These are phyloP conservation scores for Aspergillus costaricaensis DNA, from an alignment of 2,329 filamentous ascomycete genomes.

Conservation along the genomic window DNA sequence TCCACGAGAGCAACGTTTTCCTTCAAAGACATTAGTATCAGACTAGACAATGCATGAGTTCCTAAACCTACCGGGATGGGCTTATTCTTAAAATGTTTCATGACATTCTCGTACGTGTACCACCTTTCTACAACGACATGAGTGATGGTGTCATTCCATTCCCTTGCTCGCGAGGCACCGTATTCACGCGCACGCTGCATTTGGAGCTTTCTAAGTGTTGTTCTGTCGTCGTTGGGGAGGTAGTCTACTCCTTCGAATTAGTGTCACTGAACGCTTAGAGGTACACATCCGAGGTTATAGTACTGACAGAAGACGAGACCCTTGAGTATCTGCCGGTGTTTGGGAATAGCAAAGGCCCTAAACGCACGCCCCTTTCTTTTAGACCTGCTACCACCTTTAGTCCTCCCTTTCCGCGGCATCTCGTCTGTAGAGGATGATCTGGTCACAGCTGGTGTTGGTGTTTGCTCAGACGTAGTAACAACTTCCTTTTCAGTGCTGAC, in stretches of 20 bases:
- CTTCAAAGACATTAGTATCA: constrained; percentile 26
- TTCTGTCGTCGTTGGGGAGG: constrained; percentile 76
- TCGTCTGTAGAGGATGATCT: constrained; percentile 17
- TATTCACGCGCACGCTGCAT: constrained; percentile 75
- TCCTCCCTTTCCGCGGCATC: constrained; percentile 16
- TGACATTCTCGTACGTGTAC: constrained; percentile 65
- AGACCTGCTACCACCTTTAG: constrained; percentile 6
- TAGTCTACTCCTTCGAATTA: constrained; percentile 55
- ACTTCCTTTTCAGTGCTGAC: background rate
- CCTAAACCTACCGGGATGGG: constrained; percentile 49
- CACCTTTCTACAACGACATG: constrained; percentile 77
- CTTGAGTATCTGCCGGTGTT: constrained; percentile 60
- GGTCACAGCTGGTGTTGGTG: constrained; percentile 4
- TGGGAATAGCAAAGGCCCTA: constrained; percentile 50
- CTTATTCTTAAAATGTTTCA: constrained; percentile 48
- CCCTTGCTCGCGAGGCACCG: constrained; percentile 70
- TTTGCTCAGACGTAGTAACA: background rate
- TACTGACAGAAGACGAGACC: constrained; percentile 60
- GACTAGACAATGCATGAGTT: background rate
- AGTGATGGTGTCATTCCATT: constrained; percentile 61
- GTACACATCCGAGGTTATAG: background rate
- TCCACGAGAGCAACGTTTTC: constrained; percentile 59
- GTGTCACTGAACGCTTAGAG: background rate
- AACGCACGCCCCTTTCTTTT: constrained; percentile 36
- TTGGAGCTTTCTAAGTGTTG: constrained; percentile 65